Conservation (phyloP, 495 filamentous ascomycete genomes). For the Penicillium samsonianum region DNA sequence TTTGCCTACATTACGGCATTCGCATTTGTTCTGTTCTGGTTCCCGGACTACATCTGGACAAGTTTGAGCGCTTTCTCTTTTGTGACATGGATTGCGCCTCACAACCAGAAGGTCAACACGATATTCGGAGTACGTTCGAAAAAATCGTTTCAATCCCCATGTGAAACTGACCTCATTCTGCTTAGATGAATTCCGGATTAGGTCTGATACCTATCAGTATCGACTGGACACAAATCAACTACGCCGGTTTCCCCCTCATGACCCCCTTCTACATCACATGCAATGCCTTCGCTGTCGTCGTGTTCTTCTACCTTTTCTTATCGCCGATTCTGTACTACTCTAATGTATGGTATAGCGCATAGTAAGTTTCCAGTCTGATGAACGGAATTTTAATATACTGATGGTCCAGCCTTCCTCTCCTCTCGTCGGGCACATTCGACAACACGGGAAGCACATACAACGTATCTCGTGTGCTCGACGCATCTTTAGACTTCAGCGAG, state of each 20-base stretch:
- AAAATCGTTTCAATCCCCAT: conserved; percentile 70
- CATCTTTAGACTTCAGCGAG: conserved; percentile 53
- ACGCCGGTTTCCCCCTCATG: conserved; percentile 52
- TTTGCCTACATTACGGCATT: conserved; percentile 49
- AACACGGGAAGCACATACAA: conserved; percentile 61
- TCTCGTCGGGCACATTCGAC: conserved; percentile 61
- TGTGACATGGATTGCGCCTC: conserved; percentile 60
- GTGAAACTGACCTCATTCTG: conserved; percentile 58
- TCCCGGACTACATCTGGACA: conserved; percentile 76
- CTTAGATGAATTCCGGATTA: conserved; percentile 71
- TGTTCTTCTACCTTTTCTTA: conserved; percentile 54
- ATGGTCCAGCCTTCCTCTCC: conserved; percentile 50
- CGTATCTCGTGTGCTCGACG: conserved; percentile 52
- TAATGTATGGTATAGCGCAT: conserved; percentile 51
- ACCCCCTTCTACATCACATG: conserved; percentile 67
- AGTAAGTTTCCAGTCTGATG: conserved; percentile 51
- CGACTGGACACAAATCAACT: conserved; percentile 58
- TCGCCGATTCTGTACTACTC: conserved; percentile 57
- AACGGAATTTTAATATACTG: conserved; percentile 2
- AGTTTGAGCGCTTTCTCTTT: conserved; percentile 63
- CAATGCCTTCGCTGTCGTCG: conserved; percentile 56
- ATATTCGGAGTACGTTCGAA: conserved; percentile 69
- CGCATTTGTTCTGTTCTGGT: conserved; percentile 64
- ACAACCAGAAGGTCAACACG: conserved; percentile 61
- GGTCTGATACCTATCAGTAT: conserved; percentile 79